Evolutionary conservation across 768 basidiomycete species (phyloP).

Genomic region (Gautieria morchelliformis): DNA sequence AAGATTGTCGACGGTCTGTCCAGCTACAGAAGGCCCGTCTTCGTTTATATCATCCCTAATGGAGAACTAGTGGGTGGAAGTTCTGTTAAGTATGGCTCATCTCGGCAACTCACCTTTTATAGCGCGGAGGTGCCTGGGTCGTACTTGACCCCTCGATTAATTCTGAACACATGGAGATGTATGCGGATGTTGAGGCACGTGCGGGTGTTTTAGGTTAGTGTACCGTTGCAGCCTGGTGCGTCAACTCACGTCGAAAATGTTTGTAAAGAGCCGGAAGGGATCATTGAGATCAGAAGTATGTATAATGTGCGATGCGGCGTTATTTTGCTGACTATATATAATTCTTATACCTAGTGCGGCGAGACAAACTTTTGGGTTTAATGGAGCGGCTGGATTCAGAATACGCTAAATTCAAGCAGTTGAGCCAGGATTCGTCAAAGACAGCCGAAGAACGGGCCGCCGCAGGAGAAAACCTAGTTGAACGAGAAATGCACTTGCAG

Average conservation of each 20-base stretch:
- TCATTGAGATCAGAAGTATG: constrained; percentile 82
- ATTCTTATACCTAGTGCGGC: constrained; percentile 46
- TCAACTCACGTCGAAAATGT: constrained; percentile 10
- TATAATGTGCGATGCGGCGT: not conserved
- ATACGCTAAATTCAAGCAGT: constrained; percentile 73
- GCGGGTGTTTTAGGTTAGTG: constrained; percentile 64
- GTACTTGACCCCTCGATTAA: constrained; percentile 98
- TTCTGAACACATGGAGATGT: constrained; percentile 97
- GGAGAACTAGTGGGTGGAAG: constrained; percentile 58
- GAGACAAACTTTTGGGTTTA: constrained; percentile 78
- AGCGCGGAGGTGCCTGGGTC: constrained; percentile 97
- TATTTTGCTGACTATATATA: not conserved
- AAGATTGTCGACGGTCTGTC: constrained; percentile 94
- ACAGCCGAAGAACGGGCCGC: constrained; percentile 64
- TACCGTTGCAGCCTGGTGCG: too few relatives aligned
- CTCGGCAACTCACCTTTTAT: not conserved
- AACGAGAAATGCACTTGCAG: constrained; percentile 70
- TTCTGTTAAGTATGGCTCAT: not conserved
- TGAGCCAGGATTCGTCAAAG: constrained; percentile 66
- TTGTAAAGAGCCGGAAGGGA: constrained; percentile 81
- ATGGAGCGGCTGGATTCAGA: constrained; percentile 91
- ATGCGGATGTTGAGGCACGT: constrained; percentile 89
- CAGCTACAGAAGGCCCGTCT: constrained; percentile 94
- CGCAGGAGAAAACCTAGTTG: constrained; percentile 57
- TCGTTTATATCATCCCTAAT: constrained; percentile 97